phyloP scores from a whole-genome alignment of 345 rosid genomes.

The Alliaria petiolata region DNA sequence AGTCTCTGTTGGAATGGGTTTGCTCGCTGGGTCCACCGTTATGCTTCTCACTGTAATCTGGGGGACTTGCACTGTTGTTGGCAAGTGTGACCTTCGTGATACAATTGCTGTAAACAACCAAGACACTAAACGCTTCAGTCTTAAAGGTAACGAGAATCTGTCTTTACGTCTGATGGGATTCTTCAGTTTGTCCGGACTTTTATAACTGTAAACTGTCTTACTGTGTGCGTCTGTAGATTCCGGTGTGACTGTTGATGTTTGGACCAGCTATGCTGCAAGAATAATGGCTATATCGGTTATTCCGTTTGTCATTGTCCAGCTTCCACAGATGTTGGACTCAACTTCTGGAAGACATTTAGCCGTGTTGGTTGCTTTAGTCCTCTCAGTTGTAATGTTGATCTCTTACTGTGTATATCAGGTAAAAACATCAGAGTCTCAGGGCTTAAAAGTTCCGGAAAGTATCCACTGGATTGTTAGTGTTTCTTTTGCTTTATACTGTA shows the following conservation, averaged over 20 bases:
- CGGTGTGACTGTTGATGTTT: slow-evolving; percentile 69
- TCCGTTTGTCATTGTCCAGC: slow-evolving; percentile 82
- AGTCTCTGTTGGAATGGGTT: slow-evolving; percentile 91
- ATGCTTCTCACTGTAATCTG: slow-evolving; percentile 81
- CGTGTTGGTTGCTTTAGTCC: slow-evolving; percentile 56
- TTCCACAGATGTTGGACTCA: slow-evolving; percentile 64
- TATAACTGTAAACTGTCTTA: neutral
- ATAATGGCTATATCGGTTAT: slow-evolving; percentile 80
- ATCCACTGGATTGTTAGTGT: neutral
- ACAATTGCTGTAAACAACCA: slow-evolving; percentile 49
- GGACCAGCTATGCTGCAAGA: slow-evolving; percentile 81
- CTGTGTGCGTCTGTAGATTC: slow-evolving; percentile 38
- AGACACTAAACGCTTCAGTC: slow-evolving; percentile 46
- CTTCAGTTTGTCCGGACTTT: neutral
- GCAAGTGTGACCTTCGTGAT: slow-evolving; percentile 66
- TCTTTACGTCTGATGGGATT: neutral
- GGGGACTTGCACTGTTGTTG: slow-evolving; percentile 76
- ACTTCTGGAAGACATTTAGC: slow-evolving; percentile 71
- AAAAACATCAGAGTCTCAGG: neutral
- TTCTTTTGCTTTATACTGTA: neutral
- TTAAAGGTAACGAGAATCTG: slow-evolving; percentile 40
- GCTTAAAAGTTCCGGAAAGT: neutral
- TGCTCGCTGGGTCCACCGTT: slow-evolving; percentile 86
- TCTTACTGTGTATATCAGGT: slow-evolving; percentile 96
- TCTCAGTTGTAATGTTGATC: slow-evolving; percentile 55